phyloP scores from a whole-genome alignment of 2,329 filamentous ascomycete genomes.

The Aspergillus amoenus region DNA sequence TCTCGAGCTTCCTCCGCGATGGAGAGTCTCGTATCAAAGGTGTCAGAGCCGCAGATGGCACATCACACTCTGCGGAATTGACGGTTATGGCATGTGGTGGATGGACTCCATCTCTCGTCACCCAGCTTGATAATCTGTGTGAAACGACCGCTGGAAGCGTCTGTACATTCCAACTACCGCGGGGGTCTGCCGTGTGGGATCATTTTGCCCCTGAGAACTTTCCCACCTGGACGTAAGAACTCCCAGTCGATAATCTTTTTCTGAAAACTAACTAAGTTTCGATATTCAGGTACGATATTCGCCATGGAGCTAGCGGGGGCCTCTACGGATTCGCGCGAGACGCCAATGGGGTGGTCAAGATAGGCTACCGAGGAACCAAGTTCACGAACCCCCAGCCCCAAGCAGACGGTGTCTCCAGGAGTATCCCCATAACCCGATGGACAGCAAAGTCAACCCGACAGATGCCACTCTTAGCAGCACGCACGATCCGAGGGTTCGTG shows the following conservation, averaged over 20 bases:
- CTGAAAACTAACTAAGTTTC: too few relatives aligned
- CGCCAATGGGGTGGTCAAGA: constrained; percentile 47
- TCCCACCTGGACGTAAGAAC: constrained; percentile 43
- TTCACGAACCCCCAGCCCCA: constrained; percentile 47
- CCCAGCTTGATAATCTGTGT: constrained; percentile 42
- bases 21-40: constrained; percentile 29
- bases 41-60: constrained; percentile 41
- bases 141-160: constrained; percentile 53
- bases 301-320: constrained; percentile 40
- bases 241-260: too few relatives aligned
- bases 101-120: constrained; percentile 47
- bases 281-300: constrained; percentile 22
- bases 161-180: constrained; percentile 46
- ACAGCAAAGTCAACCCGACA: constrained; percentile 17
- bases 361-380: constrained; percentile 54
- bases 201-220: constrained; percentile 47
- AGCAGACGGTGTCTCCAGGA: constrained; percentile 39
- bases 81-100: constrained; percentile 46
- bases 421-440: constrained; percentile 44
- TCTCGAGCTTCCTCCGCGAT: constrained; percentile 4
- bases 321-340: constrained; percentile 52
- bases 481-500: constrained; percentile 35
- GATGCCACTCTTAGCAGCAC: constrained; percentile 28
- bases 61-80: constrained; percentile 31
- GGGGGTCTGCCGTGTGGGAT: constrained; percentile 36